These are phyloP conservation scores for Arabidopsis hybrid DNA, from an alignment of 441 rosid genomes.

Conservation along the genomic window DNA sequence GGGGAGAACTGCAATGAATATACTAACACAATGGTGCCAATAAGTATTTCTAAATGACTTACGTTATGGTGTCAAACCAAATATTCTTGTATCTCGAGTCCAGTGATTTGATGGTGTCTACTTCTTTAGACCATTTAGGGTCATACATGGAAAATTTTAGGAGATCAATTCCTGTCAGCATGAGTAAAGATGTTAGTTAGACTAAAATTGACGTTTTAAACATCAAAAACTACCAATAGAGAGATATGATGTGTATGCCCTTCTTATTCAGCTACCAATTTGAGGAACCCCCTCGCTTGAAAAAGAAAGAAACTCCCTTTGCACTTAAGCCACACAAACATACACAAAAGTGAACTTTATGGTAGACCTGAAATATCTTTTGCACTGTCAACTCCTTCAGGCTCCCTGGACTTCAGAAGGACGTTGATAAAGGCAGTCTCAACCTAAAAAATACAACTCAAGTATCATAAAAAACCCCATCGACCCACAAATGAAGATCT, in stretches of 20 bases:
- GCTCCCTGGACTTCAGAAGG: slow-evolving; percentile 53
- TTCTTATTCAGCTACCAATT: slow-evolving; percentile 22
- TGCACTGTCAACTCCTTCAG: slow-evolving; percentile 45
- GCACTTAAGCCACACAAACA: slow-evolving; percentile 16
- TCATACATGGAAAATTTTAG: slow-evolving; percentile 61
- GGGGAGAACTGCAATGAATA: slow-evolving; percentile 9
- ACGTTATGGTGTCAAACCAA: slow-evolving; percentile 57
- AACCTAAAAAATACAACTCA: slow-evolving; percentile 54
- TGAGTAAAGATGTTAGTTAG: slow-evolving; percentile 34
- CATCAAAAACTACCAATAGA: slow-evolving; percentile 26
- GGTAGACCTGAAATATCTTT: slow-evolving; percentile 60
- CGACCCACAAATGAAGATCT: slow-evolving; percentile 25
- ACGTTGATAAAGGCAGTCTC: slow-evolving; percentile 62
- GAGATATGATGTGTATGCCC: slow-evolving; percentile 11
- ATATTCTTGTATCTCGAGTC: slow-evolving; percentile 59
- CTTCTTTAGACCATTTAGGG: slow-evolving; percentile 56
- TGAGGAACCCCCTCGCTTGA: not conserved
- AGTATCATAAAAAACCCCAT: slow-evolving; percentile 20
- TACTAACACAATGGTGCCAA: slow-evolving; percentile 16
- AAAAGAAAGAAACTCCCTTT: slow-evolving; percentile 12
- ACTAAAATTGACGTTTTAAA: slow-evolving; percentile 1
- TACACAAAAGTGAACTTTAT: slow-evolving; percentile 9
- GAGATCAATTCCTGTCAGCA: slow-evolving; percentile 55
- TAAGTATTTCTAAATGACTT: slow-evolving; percentile 44
- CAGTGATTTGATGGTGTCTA: slow-evolving; percentile 62